These are phyloP conservation scores for Xylariaceae sp. DNA, from an alignment of 2,329 filamentous ascomycete genomes.

Conservation along the genomic window DNA sequence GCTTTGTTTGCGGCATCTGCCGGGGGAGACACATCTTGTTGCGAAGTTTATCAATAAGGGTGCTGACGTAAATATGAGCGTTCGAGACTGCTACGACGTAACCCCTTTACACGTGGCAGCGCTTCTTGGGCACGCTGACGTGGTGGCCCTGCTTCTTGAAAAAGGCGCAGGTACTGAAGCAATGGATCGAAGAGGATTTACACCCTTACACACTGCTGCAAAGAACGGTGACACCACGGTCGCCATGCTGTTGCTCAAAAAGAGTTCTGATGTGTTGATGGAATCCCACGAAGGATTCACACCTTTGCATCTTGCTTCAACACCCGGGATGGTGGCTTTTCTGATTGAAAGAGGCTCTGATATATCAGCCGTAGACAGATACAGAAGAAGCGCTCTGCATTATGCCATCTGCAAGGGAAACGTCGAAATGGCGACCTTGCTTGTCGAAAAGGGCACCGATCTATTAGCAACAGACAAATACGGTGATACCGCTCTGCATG, in stretches of 20 bases:
- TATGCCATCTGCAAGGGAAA: neutral
- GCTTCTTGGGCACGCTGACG: neutral
- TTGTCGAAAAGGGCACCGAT: neutral
- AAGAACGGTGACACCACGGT: too few species aligned
- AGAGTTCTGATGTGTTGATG: neutral
- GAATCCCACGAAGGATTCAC: neutral
- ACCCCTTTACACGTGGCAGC: neutral
- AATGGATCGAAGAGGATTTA: too few species aligned
- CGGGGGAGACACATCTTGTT: neutral
- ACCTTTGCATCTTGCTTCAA: too few species aligned
- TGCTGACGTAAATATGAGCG: neutral
- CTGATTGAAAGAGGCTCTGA: slow-evolving; percentile 17
- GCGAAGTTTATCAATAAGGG: neutral
- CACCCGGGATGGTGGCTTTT: slow-evolving; percentile 15
- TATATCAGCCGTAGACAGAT: slow-evolving; percentile 3
- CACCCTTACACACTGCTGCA: too few species aligned
- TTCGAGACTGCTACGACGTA: neutral
- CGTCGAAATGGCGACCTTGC: neutral
- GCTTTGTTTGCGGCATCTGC: slow-evolving; percentile 3
- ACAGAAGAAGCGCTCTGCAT: neutral
- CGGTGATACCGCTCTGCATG: neutral
- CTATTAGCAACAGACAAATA: neutral
- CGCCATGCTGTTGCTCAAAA: too few species aligned
- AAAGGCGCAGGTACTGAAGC: too few species aligned
- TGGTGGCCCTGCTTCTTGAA: slow-evolving; percentile 3